A percentile compares a stretch with the other conserved stretches of the same genome.
Evolutionary conservation across 108 stramenopile species (phyloP).

Genomic region (Mayamaea pseudoterrestris): DNA sequence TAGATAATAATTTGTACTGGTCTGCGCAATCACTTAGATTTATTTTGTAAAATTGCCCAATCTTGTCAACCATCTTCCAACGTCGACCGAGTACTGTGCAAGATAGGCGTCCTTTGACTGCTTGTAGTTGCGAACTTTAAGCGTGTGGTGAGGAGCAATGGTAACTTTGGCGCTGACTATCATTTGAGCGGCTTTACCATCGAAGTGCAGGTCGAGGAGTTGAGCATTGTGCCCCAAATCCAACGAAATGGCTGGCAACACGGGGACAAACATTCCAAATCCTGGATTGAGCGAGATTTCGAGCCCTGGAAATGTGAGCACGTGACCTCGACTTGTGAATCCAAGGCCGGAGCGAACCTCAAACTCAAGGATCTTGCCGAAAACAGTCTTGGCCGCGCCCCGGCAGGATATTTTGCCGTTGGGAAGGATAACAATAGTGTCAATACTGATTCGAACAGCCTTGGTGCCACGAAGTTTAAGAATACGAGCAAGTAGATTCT

Average conservation of each 20-base stretch:
- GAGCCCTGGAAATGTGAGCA: slow-evolving; percentile 36
- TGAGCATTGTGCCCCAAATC: slow-evolving; percentile 39
- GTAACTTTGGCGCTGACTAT: slow-evolving; percentile 24
- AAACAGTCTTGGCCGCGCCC: slow-evolving; percentile 25
- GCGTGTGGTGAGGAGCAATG: slow-evolving; percentile 31
- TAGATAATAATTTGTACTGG: no score
- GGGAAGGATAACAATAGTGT: neutral
- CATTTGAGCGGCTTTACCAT: slow-evolving; percentile 14
- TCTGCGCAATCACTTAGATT: no score
- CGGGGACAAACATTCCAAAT: slow-evolving; percentile 27
- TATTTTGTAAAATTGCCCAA: slow-evolving; percentile 22
- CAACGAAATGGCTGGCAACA: slow-evolving; percentile 26
- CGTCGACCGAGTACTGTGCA: slow-evolving; percentile 22
- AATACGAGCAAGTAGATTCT: slow-evolving; percentile 12
- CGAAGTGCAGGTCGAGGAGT: slow-evolving; percentile 14
- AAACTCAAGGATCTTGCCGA: slow-evolving; percentile 17
- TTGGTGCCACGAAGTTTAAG: slow-evolving; percentile 6
- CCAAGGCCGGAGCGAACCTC: slow-evolving; percentile 33
- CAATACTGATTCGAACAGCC: neutral
- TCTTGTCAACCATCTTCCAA: slow-evolving; percentile 32
- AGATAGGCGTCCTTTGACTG: slow-evolving; percentile 19
- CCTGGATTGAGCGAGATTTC: slow-evolving; percentile 23
- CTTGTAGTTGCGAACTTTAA: slow-evolving; percentile 12
- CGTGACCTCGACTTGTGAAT: slow-evolving; percentile 24
- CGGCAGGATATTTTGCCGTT: slow-evolving; percentile 22